phyloP scores from a whole-genome alignment of 2,329 filamentous ascomycete genomes.

The Fusarium verrucosum region DNA sequence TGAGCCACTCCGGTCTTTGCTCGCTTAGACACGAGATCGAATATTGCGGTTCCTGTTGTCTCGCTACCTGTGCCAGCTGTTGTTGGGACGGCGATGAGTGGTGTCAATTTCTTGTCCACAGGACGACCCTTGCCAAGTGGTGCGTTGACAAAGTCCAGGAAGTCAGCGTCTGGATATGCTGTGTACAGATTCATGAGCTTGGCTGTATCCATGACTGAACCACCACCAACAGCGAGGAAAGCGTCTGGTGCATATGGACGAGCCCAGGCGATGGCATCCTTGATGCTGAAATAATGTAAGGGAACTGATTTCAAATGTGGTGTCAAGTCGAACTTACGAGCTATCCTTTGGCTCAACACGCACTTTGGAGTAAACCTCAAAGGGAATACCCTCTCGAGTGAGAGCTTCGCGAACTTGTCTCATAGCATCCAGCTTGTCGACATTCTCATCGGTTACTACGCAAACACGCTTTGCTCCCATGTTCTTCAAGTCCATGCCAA shows the following conservation, averaged over 20 bases:
- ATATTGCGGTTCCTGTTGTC: constrained; percentile 97
- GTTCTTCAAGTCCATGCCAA: constrained; percentile 97
- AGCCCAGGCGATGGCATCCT: constrained; percentile 87
- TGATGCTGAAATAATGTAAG: constrained; percentile 65
- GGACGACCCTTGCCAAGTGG: constrained; percentile 88
- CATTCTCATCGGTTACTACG: constrained; percentile 88
- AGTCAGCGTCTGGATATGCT: constrained; percentile 88
- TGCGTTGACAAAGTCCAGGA: constrained; percentile 97
- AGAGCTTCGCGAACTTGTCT: constrained; percentile 86
- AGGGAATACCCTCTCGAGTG: constrained; percentile 79
- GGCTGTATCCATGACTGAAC: constrained; percentile 96
- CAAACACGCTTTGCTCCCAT: constrained; percentile 87
- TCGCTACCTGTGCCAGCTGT: constrained; percentile 90
- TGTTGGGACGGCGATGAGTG: constrained; percentile 84
- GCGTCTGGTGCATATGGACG: constrained; percentile 85
- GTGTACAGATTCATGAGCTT: constrained; percentile 99
- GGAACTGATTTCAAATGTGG: background rate
- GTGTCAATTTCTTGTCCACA: constrained; percentile 74
- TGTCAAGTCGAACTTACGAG: constrained; percentile 64
- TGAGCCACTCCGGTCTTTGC: constrained; percentile 97
- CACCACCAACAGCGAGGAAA: constrained; percentile 88
- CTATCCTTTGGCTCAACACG: constrained; percentile 94
- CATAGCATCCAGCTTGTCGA: constrained; percentile 87
- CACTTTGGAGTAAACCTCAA: constrained; percentile 81
- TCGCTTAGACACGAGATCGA: constrained; percentile 87